phyloP scores from a whole-genome alignment of 495 filamentous ascomycete species.

The Poronia punctata region DNA sequence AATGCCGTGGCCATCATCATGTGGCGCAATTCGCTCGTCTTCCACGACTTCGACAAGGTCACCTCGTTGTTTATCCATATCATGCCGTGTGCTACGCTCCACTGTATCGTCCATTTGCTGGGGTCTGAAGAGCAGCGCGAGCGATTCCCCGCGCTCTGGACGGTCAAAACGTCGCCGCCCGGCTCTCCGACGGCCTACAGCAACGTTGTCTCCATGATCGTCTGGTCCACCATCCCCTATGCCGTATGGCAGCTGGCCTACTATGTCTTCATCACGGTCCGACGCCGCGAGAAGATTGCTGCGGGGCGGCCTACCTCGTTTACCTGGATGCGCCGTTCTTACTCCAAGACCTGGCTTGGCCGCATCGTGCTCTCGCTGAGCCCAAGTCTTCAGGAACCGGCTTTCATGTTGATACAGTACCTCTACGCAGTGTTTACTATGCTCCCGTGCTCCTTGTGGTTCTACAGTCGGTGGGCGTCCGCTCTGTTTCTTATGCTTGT shows the following conservation, averaged over 20 bases:
- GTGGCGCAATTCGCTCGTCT: conserved; percentile 98
- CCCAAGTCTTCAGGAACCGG: conserved; percentile 66
- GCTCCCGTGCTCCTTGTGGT: conserved; percentile 91
- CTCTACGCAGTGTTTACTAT: conserved; percentile 83
- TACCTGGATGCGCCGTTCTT: conserved; percentile 91
- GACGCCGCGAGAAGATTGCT: conserved; percentile 87
- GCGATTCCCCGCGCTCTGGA: conserved; percentile 82
- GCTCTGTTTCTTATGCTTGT: conserved; percentile 67
- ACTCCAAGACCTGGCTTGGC: conserved; percentile 81
- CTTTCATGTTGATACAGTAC: conserved; percentile 97
- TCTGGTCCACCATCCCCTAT: conserved; percentile 92
- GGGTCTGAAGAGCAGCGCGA: conserved; percentile 52
- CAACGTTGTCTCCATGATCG: conserved; percentile 70
- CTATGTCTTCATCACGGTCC: conserved; percentile 88
- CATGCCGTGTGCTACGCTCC: conserved; percentile 89
- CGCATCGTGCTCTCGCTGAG: conserved; percentile 76
- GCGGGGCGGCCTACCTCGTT: conserved; percentile 93
- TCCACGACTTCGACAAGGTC: conserved; percentile 94
- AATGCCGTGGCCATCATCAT: conserved; percentile 97
- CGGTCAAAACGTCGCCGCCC: conserved; percentile 66
- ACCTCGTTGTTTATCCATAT: conserved; percentile 98
- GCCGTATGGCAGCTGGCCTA: conserved; percentile 86
- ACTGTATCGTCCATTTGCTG: conserved; percentile 84
- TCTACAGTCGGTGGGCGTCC: conserved; percentile 79
- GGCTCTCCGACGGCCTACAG: conserved; percentile 70